A percentile compares a stretch with the other conserved stretches of the same genome.
Evolutionary conservation across 2,329 filamentous ascomycete species (phyloP).

Genomic region (Diaporthe vaccinii): DNA sequence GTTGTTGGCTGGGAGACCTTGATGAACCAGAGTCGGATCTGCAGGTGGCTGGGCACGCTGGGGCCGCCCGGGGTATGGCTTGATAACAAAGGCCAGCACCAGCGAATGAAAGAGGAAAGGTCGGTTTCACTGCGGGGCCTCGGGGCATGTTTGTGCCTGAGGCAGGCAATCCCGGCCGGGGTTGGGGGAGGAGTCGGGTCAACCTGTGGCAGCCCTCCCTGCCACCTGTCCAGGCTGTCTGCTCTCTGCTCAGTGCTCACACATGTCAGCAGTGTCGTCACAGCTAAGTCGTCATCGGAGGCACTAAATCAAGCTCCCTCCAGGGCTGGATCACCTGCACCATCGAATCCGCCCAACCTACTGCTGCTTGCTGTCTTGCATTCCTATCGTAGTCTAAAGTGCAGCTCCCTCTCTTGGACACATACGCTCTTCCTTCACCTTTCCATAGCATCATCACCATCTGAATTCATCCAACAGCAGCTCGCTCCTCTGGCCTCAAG

Average conservation of each 20-base stretch:
- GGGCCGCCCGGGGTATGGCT: slow-evolving; percentile 28
- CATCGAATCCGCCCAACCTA: not conserved
- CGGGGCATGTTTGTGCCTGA: slow-evolving; percentile 31
- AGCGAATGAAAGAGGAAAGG: slow-evolving; percentile 34
- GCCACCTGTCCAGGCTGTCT: not conserved
- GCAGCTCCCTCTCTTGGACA: slow-evolving; percentile 12
- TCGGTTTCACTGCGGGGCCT: slow-evolving; percentile 32
- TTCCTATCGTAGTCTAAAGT: slow-evolving; percentile 3
- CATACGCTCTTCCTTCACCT: slow-evolving; percentile 3
- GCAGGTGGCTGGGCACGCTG: slow-evolving; percentile 30
- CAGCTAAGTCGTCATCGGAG: slow-evolving; percentile 22
- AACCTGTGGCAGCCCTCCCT: slow-evolving; percentile 8
- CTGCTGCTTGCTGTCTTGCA: slow-evolving; percentile 9
- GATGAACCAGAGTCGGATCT: slow-evolving; percentile 32
- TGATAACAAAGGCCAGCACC: slow-evolving; percentile 27
- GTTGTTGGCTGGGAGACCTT: slow-evolving; percentile 34
- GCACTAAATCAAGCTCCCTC: slow-evolving; percentile 27
- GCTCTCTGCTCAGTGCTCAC: slow-evolving; percentile 9
- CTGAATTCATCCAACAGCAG: not conserved
- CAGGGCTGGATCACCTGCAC: slow-evolving; percentile 20
- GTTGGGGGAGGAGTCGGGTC: not conserved
- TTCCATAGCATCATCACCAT: slow-evolving; percentile 1
- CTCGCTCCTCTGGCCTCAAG: not conserved
- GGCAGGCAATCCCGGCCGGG: not conserved
- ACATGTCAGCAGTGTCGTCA: slow-evolving; percentile 34